Percentiles rank a stretch among this genome's conserved stretches.
Conservation (phyloP, 495 filamentous ascomycete genomes). For the Lentithecium fluviatile region DNA sequence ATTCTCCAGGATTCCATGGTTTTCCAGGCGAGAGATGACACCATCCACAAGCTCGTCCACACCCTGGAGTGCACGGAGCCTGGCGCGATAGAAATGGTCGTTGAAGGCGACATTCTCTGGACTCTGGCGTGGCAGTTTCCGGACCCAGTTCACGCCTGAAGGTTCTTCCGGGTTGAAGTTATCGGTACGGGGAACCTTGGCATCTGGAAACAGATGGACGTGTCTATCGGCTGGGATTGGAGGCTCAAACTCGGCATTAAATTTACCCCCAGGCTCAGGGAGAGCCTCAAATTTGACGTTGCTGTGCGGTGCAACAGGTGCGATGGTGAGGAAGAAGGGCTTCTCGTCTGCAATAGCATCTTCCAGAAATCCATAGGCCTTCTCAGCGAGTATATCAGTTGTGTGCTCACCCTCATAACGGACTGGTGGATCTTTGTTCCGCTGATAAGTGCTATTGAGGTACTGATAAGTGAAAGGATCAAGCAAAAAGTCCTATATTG, state of each 20-base stretch:
- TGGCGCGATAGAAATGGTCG: constrained; percentile 65
- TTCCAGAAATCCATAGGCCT: constrained; percentile 61
- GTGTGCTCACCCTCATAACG: constrained; percentile 48
- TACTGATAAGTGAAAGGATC: constrained; percentile 73
- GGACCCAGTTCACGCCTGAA: constrained; percentile 63
- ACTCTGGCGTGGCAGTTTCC: constrained; percentile 51
- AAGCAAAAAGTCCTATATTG: constrained; percentile 58
- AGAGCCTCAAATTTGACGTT: constrained; percentile 50
- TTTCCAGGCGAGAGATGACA: constrained; percentile 53
- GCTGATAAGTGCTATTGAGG: constrained; percentile 63
- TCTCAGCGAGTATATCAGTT: constrained; percentile 61
- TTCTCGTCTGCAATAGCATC: constrained; percentile 53
- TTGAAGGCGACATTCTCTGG: constrained; percentile 59
- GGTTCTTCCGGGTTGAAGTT: constrained; percentile 48
- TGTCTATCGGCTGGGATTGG: constrained; percentile 42
- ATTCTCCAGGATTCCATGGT: constrained; percentile 57
- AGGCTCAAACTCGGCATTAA: constrained; percentile 14
- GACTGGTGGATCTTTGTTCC: constrained; percentile 53
- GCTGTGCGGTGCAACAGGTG: constrained; percentile 65
- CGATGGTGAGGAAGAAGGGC: constrained; percentile 67
- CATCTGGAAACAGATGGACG: constrained; percentile 49
- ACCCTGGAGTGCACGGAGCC: constrained; percentile 61
- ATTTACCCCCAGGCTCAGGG: constrained; percentile 27
- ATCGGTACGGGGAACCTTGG: constrained; percentile 50
- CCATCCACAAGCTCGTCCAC: constrained; percentile 69